Evolutionary conservation across 768 basidiomycete species (phyloP).

Genomic region (Suillus luteus): DNA sequence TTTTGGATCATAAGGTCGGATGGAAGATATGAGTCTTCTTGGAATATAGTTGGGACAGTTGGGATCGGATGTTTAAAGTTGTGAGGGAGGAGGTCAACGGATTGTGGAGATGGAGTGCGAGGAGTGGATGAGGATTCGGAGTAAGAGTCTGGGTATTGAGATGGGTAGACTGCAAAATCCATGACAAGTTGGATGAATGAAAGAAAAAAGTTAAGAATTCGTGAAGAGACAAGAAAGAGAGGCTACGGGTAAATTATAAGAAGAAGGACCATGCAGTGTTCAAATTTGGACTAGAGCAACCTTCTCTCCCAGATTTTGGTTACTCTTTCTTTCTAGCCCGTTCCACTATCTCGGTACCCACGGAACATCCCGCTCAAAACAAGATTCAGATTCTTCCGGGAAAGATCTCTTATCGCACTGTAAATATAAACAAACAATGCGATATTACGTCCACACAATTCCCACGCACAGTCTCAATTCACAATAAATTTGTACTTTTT

Average conservation of each 20-base stretch:
- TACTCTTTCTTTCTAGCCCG: conserved; percentile 38
- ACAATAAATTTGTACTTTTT: conserved; percentile 3
- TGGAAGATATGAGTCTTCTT: conserved; percentile 35
- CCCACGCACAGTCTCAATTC: conserved; percentile 33
- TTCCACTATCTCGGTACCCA: conserved; percentile 33
- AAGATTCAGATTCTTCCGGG: conserved; percentile 24
- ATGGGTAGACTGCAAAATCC: conserved; percentile 65
- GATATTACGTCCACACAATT: conserved; percentile 33
- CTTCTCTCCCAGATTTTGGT: conserved; percentile 39
- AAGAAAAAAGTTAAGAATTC: not conserved
- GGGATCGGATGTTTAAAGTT: conserved; percentile 45
- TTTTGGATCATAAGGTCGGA: conserved; percentile 41
- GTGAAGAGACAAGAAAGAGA: conserved; percentile 9
- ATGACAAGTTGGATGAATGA: conserved; percentile 24
- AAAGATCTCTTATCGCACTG: conserved; percentile 28
- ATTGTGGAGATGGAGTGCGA: conserved; percentile 70
- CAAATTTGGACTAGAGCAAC: conserved; percentile 26
- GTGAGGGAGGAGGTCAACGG: conserved; percentile 37
- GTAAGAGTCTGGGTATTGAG: conserved; percentile 37
- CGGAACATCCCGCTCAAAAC: conserved; percentile 35
- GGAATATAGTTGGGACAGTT: conserved; percentile 54
- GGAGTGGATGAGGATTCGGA: conserved; percentile 69
- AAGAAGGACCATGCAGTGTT: conserved; percentile 35
- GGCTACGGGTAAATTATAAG: conserved; percentile 33
- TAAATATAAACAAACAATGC: conserved; percentile 16